Conservation (phyloP, 1,284 basidiomycete species). For the Papiliotrema laurentii region DNA sequence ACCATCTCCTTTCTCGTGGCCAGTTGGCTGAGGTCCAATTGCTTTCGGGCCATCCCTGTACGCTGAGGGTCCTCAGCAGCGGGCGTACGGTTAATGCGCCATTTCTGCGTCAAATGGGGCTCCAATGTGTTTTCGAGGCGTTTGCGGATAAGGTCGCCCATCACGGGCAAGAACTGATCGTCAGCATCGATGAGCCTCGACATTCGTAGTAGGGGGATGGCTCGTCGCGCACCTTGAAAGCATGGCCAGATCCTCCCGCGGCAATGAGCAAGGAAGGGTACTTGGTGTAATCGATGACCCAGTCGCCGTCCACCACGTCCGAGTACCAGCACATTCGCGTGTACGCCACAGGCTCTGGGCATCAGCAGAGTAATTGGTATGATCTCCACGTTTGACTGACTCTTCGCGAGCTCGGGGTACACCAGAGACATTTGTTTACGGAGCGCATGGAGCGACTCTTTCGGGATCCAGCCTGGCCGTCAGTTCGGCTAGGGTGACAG, state of each 20-base stretch:
- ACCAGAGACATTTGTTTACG: slow-evolving; percentile 28
- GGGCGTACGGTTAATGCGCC: slow-evolving; percentile 48
- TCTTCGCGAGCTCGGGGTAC: slow-evolving; percentile 44
- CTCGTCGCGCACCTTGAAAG: slow-evolving; percentile 2
- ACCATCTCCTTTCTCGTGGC: slow-evolving; percentile 27
- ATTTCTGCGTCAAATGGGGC: slow-evolving; percentile 54
- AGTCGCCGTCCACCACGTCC: slow-evolving; percentile 50
- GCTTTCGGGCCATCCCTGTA: slow-evolving; percentile 35
- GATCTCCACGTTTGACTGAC: slow-evolving; percentile 10
- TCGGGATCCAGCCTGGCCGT: neutral
- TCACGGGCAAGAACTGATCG: slow-evolving; percentile 70
- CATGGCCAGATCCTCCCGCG: slow-evolving; percentile 39
- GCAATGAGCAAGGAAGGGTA: slow-evolving; percentile 48
- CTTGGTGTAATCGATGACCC: slow-evolving; percentile 51
- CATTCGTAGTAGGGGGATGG: slow-evolving; percentile 37
- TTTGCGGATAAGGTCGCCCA: slow-evolving; percentile 70
- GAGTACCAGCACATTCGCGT: slow-evolving; percentile 35
- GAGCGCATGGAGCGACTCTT: slow-evolving; percentile 12
- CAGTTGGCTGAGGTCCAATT: slow-evolving; percentile 29
- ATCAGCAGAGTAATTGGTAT: neutral
- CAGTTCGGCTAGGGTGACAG: neutral
- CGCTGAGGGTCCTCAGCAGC: slow-evolving; percentile 22
- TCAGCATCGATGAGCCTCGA: too few relatives aligned
- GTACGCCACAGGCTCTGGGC: slow-evolving; percentile 3
- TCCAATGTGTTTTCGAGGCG: slow-evolving; percentile 63